Percentiles rank a stretch among this genome's conserved stretches.
These are phyloP conservation scores for Amylostereum chailletii DNA, from an alignment of 1,284 basidiomycete genomes.

Conservation along the genomic window DNA sequence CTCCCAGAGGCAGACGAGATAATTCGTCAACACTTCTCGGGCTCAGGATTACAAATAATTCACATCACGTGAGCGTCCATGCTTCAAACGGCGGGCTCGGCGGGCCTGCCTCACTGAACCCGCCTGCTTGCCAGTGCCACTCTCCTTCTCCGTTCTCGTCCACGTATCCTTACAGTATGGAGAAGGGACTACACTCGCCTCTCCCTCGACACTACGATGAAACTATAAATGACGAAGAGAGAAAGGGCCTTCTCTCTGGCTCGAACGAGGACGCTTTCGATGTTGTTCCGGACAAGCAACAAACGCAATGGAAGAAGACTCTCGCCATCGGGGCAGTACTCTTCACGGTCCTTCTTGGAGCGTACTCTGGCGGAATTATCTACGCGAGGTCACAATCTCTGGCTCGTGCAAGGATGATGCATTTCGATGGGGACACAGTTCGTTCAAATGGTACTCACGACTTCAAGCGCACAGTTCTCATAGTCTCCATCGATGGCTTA, in stretches of 20 bases:
- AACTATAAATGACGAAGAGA: constrained; percentile 22
- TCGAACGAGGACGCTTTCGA: constrained; percentile 16
- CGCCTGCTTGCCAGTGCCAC: no score
- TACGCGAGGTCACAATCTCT: constrained; percentile 11
- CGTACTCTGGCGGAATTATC: constrained; percentile 13
- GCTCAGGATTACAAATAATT: no score
- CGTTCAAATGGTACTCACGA: constrained; percentile 69
- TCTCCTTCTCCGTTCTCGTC: no score
- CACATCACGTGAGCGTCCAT: no score
- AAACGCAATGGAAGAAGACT: constrained; percentile 28
- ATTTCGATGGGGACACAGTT: constrained; percentile 30
- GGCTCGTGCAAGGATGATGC: constrained; percentile 16
- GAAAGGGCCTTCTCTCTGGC: constrained; percentile 31
- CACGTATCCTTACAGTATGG: no score
- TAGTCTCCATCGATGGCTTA: constrained; percentile 83
- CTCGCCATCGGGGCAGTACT: constrained; percentile 26
- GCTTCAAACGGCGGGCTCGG: no score
- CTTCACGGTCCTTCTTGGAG: constrained; percentile 34
- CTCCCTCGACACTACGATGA: constrained; percentile 3
- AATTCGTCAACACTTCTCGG: no score
- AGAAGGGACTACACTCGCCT: neutral
- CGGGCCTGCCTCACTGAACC: no score
- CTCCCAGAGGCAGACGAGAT: no score
- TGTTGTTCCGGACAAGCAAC: constrained; percentile 5
- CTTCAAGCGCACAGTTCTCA: constrained; percentile 71